Base-by-base conservation (phyloP, 495 filamentous ascomycete genomes). In the Penicillium atrosanguineum region DNA sequence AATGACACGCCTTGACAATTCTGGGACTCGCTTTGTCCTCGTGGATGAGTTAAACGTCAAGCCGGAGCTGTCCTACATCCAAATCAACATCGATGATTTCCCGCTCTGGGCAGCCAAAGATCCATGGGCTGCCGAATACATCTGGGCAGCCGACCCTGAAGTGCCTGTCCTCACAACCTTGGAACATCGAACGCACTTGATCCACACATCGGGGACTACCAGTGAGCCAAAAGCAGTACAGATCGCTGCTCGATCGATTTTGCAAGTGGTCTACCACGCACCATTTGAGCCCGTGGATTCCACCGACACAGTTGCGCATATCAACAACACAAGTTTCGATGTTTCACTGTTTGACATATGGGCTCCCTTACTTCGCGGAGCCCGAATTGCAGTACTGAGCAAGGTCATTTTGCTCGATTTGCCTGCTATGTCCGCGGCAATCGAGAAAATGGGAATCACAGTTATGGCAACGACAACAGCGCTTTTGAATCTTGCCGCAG, bases 331-430 rank as follows among this genome's bases (percentile, higher is more conserved):
- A 4, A 57, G 57, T 11, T 68, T 68, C 39, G 65, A 68, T 45
- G 60, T 65, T 0, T 46, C 65, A 6, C 39, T 68, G 11, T 65
- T 61, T 26, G 65, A 68, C 26, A 62, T 68, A 16, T 68, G 65
- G 65, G 54, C 14, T 2, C 45, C 61, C 1, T 45, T 67, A 0
- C 26, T 67, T 0, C 53, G 46, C 7, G 64, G 64, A 6, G 58
- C 55, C 5, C 23, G 34, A 1, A 61, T 67, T 18, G 56, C 46
- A 6, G 53, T 62, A 9, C 20, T 67, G 4, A 44, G 28, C 25
- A 59, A 58, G 28, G 23, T 18, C 8, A 39, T 26, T 2, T 20
- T 67, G 2, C 48, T 67, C 0, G 57, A 67, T 39, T 18, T 43
- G 0, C 47, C 41, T 3, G 42, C 46, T 4, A 31, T 59, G 28